phyloP scores from a whole-genome alignment of 305 asterid genomes.

The Ruellia speciosa region DNA sequence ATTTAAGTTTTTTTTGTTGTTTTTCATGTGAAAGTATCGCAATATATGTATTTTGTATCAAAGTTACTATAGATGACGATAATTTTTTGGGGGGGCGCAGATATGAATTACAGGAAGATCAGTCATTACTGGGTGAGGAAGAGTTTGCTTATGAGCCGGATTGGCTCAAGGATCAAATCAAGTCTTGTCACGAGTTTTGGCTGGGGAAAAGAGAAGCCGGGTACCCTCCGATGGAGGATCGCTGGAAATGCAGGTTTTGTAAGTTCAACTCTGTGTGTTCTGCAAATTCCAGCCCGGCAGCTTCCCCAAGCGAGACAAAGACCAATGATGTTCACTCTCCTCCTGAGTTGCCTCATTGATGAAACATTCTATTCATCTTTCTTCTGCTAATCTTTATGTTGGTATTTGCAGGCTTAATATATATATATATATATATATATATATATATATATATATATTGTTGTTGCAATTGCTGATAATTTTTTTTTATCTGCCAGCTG shows the following conservation, averaged over 20 bases:
- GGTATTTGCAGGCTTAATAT: no score
- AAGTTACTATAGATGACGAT: neutral
- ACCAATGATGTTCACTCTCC: conserved; percentile 7
- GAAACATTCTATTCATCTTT: no score
- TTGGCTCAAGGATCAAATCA: conserved; percentile 56
- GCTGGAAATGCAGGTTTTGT: conserved; percentile 79
- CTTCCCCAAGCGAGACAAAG: conserved; percentile 24
- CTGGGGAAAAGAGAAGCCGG: conserved; percentile 56
- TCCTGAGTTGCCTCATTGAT: no score
- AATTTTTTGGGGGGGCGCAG: conserved; percentile 26
- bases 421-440: no score
- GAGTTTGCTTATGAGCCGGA: conserved; percentile 43
- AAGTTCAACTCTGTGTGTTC: conserved; percentile 46
- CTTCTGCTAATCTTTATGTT: no score
- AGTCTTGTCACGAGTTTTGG: conserved; percentile 70
- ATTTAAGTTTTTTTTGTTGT: neutral
- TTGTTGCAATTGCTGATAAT: no score
- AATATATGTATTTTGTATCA: neutral
- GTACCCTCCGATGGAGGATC: conserved; percentile 61
- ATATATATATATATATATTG: no score
- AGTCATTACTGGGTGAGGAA: conserved; percentile 70
- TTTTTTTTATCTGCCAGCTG: no score
- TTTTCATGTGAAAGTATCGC: neutral
- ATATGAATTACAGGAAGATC: conserved; percentile 75
- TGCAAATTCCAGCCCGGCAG: conserved; percentile 20